A percentile compares a stretch with the other conserved stretches of the same genome.
These are phyloP conservation scores for Soucietia sequanensis DNA, from an alignment of 805 yeast genomes.

Conservation along the genomic window DNA sequence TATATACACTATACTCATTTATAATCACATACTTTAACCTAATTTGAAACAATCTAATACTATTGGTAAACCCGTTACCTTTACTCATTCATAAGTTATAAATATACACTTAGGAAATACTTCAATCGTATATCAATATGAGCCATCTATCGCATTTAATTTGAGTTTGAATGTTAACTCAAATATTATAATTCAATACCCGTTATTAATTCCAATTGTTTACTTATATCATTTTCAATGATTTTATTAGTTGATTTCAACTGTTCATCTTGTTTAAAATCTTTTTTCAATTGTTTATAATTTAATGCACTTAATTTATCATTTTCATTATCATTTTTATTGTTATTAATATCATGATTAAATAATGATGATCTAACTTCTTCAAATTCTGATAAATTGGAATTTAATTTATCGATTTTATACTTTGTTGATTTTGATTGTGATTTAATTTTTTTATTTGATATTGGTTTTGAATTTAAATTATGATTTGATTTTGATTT, in stretches of 20 bases:
- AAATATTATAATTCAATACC: slow-evolving; percentile 39
- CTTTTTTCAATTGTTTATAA: slow-evolving; percentile 32
- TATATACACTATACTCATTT: no score
- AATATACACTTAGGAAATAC: no score
- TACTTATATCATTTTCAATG: slow-evolving; percentile 41
- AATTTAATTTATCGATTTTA: slow-evolving; percentile 33
- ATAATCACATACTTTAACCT: no score
- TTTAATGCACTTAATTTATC: slow-evolving; percentile 32
- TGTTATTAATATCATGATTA: neutral
- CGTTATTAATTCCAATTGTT: slow-evolving; percentile 48
- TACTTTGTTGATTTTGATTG: slow-evolving; percentile 30
- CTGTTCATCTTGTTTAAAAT: slow-evolving; percentile 37
- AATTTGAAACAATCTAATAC: no score
- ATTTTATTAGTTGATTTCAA: slow-evolving; percentile 24
- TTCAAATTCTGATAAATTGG: slow-evolving; percentile 21
- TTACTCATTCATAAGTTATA: no score
- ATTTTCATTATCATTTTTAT: slow-evolving; percentile 2
- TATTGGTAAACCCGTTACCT: no score
- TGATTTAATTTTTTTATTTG: slow-evolving; percentile 12
- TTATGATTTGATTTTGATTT: neutral
- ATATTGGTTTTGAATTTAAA: slow-evolving; percentile 12
- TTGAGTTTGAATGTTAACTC: no score
- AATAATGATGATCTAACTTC: slow-evolving; percentile 17
- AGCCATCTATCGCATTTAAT: no score
- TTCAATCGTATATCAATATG: no score